Evolutionary conservation across 83 land plant species (phyloP).

Genomic region (Larix sibirica): DNA sequence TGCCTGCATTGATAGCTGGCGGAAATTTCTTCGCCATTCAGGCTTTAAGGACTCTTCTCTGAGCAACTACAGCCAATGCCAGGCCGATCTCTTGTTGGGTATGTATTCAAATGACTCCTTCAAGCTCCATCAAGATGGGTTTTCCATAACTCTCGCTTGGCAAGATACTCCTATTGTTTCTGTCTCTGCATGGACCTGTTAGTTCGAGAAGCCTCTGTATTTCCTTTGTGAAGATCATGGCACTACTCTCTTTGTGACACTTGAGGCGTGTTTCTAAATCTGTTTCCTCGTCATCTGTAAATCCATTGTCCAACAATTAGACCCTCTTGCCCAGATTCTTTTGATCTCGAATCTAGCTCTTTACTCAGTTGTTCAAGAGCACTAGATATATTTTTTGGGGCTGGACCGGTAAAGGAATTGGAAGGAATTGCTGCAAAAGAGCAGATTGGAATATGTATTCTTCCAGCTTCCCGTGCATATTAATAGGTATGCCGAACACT

Average conservation of each 20-base stretch:
- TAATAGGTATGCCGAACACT: not conserved
- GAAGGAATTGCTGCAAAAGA: constrained; percentile 4
- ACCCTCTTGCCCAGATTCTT: not conserved
- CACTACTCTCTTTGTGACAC: not conserved
- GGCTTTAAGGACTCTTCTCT: constrained; percentile 17
- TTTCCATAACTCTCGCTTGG: constrained; percentile 14
- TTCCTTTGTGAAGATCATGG: not conserved
- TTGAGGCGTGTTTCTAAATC: not conserved
- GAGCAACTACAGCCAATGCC: constrained; percentile 6
- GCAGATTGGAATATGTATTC: not conserved
- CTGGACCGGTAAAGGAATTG: constrained; percentile 1
- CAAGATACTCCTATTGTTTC: constrained; percentile 17
- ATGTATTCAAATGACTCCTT: constrained; percentile 15
- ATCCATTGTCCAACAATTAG: not conserved
- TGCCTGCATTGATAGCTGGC: constrained; percentile 14
- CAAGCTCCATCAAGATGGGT: constrained; percentile 15
- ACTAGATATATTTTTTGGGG: not conserved
- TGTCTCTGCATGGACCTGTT: constrained; percentile 10
- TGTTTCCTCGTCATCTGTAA: not conserved
- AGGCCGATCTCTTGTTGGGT: constrained; percentile 16
- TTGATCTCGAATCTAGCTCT: not conserved
- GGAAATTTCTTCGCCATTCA: constrained; percentile 11
- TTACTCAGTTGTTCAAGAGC: not conserved
- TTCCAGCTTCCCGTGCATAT: not conserved
- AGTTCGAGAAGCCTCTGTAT: not conserved